Percentiles rank a stretch among this genome's conserved stretches.
Conservation (phyloP, 352 stramenopile species). For the Phytophthora brassicae region DNA sequence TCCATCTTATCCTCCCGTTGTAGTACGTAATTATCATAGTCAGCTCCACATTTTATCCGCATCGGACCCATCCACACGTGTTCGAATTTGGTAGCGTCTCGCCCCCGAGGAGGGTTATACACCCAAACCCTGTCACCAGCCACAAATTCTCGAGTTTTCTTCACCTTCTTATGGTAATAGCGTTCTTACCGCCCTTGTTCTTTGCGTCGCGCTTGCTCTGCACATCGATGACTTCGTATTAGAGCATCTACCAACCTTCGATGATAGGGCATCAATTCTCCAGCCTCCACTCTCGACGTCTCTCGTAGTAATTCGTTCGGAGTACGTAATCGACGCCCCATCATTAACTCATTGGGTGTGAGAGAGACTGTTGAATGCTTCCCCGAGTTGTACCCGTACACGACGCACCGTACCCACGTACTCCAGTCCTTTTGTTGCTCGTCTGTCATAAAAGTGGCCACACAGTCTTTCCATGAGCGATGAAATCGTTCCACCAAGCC, state of each 20-base stretch:
- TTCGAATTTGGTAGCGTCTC: background rate
- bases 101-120: background rate
- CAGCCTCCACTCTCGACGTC: background rate
- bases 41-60: background rate
- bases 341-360: background rate
- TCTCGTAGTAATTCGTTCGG: background rate
- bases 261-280: background rate
- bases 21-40: conserved; percentile 6
- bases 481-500: too few relatives aligned
- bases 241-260: background rate
- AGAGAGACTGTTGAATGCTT: background rate
- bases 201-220: background rate
- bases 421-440: too few relatives aligned
- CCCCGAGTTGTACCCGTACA: background rate
- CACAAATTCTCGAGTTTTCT: background rate
- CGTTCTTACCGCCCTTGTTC: background rate
- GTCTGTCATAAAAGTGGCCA: too few relatives aligned
- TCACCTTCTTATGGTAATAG: background rate
- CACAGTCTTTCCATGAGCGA: too few relatives aligned
- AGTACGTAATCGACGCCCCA: background rate
- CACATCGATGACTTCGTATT: background rate
- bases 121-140: background rate
- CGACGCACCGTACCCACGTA: background rate
- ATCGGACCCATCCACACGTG: conserved; percentile 8
- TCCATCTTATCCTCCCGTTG: background rate